A percentile compares a stretch with the other conserved stretches of the same genome.
These are phyloP conservation scores for Lipomyces kockii DNA, from an alignment of 805 yeast species.

Conservation along the genomic window DNA sequence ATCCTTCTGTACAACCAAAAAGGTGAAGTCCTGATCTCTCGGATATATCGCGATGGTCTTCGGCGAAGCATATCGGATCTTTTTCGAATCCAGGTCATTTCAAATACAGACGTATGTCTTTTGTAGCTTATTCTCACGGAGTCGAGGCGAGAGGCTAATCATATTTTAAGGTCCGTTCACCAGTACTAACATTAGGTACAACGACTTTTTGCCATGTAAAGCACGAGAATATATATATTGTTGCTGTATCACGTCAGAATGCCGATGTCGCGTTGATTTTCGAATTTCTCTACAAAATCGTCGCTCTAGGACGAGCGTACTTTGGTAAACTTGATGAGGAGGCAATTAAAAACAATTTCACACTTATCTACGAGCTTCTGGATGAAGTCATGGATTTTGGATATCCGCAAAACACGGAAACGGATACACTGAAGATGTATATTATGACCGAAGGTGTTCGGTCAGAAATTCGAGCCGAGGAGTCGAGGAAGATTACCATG, in stretches of 20 bases:
- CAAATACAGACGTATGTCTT: conserved; percentile 57
- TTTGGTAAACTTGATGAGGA: conserved; percentile 53
- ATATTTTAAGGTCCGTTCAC: conserved; percentile 55
- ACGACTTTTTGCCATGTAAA: conserved; percentile 85
- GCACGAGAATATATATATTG: conserved; percentile 68
- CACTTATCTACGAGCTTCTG: conserved; percentile 71
- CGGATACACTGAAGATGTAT: conserved; percentile 48
- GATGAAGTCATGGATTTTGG: conserved; percentile 82
- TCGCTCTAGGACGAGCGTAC: conserved; percentile 56
- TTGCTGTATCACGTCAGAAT: conserved; percentile 87
- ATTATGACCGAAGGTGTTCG: conserved; percentile 46
- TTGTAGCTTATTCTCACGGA: neutral
- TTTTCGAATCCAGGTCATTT: conserved; percentile 88
- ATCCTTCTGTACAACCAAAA: conserved; percentile 75
- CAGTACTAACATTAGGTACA: conserved; percentile 84
- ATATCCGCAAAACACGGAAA: conserved; percentile 70
- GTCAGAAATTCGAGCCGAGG: conserved; percentile 32
- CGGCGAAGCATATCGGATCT: conserved; percentile 82
- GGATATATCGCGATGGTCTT: conserved; percentile 73
- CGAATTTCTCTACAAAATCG: conserved; percentile 74
- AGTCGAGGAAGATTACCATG: conserved; percentile 41
- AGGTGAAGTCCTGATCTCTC: conserved; percentile 83
- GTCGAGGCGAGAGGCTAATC: neutral
- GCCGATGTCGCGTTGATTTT: conserved; percentile 80
- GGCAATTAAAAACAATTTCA: conserved; percentile 66